Percentiles rank a stretch among this genome's conserved stretches.
Conservation (phyloP, 2,329 filamentous ascomycete genomes). For the Cordyceps tenuipes region DNA sequence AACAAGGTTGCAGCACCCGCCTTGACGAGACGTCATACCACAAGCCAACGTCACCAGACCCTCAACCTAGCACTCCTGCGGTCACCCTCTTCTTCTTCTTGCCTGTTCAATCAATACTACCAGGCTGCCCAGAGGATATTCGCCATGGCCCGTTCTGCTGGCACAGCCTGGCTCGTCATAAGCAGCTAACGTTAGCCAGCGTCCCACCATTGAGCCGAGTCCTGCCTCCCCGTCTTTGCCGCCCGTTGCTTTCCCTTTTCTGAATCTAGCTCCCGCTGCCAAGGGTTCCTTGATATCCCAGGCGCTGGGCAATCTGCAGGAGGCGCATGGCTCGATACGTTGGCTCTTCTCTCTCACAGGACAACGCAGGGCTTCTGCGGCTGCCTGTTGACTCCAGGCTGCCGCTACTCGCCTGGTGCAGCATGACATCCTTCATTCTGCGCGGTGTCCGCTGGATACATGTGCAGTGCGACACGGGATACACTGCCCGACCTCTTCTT, state of each 20-base stretch:
- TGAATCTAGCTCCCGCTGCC: conserved; percentile 2
- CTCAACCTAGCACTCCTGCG: not conserved
- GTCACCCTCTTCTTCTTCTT: not conserved
- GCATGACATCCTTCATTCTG: conserved; percentile 4
- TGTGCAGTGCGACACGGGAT: not conserved
- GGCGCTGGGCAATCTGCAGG: not conserved
- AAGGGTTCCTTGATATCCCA: not conserved
- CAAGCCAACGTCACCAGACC: conserved; percentile 11
- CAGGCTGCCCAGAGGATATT: not conserved
- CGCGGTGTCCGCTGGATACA: not conserved
- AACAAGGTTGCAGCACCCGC: not conserved
- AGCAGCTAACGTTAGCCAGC: not conserved
- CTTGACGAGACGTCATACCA: conserved; percentile 9
- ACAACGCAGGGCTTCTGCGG: not conserved
- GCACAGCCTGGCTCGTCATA: not conserved
- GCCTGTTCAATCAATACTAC: not conserved
- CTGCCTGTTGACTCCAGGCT: not conserved
- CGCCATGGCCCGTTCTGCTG: not conserved
- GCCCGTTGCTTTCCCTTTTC: not conserved
- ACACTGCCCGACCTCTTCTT: not conserved
- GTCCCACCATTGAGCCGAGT: not conserved
- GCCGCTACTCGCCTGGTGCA: not conserved
- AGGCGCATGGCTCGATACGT: not conserved
- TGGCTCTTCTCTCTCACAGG: too few relatives aligned
- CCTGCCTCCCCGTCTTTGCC: not conserved